Percentiles rank a stretch among this genome's conserved stretches.
Conservation (phyloP, 2,329 filamentous ascomycete species). For the Zasmidium cellare region DNA sequence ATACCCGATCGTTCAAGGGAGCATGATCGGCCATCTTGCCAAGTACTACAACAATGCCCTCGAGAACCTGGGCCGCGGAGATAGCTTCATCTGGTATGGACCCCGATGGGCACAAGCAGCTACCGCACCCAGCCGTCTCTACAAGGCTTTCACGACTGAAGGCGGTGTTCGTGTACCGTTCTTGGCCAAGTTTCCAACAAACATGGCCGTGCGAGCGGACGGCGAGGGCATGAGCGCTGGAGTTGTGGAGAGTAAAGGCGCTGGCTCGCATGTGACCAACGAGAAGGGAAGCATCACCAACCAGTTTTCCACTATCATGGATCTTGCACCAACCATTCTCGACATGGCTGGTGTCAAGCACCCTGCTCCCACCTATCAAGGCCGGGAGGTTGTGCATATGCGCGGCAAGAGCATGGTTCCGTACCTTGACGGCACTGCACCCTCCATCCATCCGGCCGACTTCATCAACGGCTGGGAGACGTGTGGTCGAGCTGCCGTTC, state of each 20-base stretch:
- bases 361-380: slow-evolving; percentile 54
- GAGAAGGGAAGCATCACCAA: slow-evolving; percentile 45
- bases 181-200: slow-evolving; percentile 42
- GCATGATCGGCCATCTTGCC: slow-evolving; percentile 55
- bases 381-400: slow-evolving; percentile 53
- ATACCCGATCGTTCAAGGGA: slow-evolving; percentile 56
- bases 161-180: slow-evolving; percentile 57
- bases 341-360: slow-evolving; percentile 53
- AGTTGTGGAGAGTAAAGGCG: slow-evolving; percentile 44
- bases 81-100: slow-evolving; percentile 63
- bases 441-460: slow-evolving; percentile 51
- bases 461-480: slow-evolving; percentile 60
- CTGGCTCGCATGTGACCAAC: slow-evolving; percentile 21
- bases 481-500: slow-evolving; percentile 55
- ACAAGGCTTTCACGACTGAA: slow-evolving; percentile 49
- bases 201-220: slow-evolving; percentile 15
- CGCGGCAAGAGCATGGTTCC: slow-evolving; percentile 51
- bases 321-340: slow-evolving; percentile 44
- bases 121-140: slow-evolving; percentile 52
- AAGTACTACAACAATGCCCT: slow-evolving; percentile 60
- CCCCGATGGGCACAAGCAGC: slow-evolving; percentile 57
- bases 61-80: slow-evolving; percentile 58
- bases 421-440: slow-evolving; percentile 37
- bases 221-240: slow-evolving; percentile 41
- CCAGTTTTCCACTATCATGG: slow-evolving; percentile 51